Evolutionary conservation across 148 eudicot species (phyloP), one percentile per base, ranked within the genome.

Genomic region (Amaranthus cruentus): DNA sequence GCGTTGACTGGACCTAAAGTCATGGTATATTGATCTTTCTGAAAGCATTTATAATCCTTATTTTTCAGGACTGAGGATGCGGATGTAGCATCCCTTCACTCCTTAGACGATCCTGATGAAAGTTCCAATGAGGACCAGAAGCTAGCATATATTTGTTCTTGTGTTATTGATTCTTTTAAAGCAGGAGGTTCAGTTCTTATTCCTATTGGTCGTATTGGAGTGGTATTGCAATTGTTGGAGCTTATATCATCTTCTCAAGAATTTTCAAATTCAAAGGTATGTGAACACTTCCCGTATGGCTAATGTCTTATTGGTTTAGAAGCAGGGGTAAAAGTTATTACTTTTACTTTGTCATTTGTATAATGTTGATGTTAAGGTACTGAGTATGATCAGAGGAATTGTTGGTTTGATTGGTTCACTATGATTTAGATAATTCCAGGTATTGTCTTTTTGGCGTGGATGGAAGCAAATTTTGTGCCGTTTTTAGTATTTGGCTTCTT

Each of bases 141-240:
- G 82, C 73, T 94, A 66, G 83, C 84, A 77, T 94, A 71, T 77
- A 79, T 94, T 83, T 76, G 85, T 66, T 88, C 93, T 49, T 85
- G 80, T 77, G 82, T 83, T 48, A 48, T 87, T 69, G 90, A 89
- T 64, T 84, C 96, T 68, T 72, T 94, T n/a, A 87, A 74, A 49
- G 80, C 86, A 55, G 96, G 97, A 50, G 96, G 98, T 68, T 94
- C 98, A 42, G 96, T 88, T 63, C 68, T 94, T 62, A 77, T 94
- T 75, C 88, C 97, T 58, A 79, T 87, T 69, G 91, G 90, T 77
- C 88, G 89, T 28, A 77, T 89, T 81, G 93, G 90, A 50, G 81
- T 89, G 51, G 50, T 91, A 10, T 74, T 91, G 79, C 96, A 91
- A 81, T 80, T 94, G 58, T 75, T 94, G 83, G 97, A 94, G 68